Conservation (phyloP, 352 stramenopile species). For the Plasmopara muralis region DNA sequence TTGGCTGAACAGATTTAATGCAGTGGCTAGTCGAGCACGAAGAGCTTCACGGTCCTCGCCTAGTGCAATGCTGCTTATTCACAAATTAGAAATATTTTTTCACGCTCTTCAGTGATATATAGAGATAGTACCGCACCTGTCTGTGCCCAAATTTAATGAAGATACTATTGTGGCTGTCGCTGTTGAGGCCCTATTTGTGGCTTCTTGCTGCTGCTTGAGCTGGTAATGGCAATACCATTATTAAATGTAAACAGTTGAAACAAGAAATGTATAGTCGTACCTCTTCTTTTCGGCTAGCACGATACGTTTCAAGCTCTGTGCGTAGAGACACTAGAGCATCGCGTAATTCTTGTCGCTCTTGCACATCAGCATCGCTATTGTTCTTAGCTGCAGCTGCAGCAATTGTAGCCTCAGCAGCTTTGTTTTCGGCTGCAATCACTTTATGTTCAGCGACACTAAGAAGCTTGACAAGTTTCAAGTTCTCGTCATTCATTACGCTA, state of each 20-base stretch:
- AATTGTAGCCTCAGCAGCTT: slow-evolving; percentile 19
- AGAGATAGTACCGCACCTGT: slow-evolving; percentile 11
- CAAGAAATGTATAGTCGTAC: slow-evolving; percentile 5
- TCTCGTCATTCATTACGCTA: slow-evolving; percentile 23
- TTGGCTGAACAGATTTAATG: slow-evolving; percentile 22
- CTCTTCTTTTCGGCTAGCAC: slow-evolving; percentile 13
- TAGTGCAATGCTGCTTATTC: slow-evolving; percentile 12
- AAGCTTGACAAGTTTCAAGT: slow-evolving; percentile 22
- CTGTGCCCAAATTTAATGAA: background rate
- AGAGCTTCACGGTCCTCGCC: slow-evolving; percentile 12
- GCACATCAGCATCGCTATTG: slow-evolving; percentile 7
- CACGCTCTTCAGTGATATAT: background rate
- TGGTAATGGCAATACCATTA: slow-evolving; percentile 10
- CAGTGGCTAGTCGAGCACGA: slow-evolving; percentile 14
- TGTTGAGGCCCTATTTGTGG: slow-evolving; percentile 2
- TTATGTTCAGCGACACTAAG: slow-evolving; percentile 24
- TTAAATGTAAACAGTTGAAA: background rate
- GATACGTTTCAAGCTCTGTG: slow-evolving; percentile 17
- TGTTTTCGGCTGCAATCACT: slow-evolving; percentile 21
- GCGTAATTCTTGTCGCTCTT: slow-evolving; percentile 15
- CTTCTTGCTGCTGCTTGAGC: slow-evolving; percentile 15
- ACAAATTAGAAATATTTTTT: background rate
- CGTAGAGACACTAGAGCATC: slow-evolving; percentile 19
- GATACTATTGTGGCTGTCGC: slow-evolving; percentile 2
- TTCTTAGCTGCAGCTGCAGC: slow-evolving; percentile 10